Base-by-base conservation (phyloP, 148 eudicot genomes). In the Rhododendron ovatum region DNA sequence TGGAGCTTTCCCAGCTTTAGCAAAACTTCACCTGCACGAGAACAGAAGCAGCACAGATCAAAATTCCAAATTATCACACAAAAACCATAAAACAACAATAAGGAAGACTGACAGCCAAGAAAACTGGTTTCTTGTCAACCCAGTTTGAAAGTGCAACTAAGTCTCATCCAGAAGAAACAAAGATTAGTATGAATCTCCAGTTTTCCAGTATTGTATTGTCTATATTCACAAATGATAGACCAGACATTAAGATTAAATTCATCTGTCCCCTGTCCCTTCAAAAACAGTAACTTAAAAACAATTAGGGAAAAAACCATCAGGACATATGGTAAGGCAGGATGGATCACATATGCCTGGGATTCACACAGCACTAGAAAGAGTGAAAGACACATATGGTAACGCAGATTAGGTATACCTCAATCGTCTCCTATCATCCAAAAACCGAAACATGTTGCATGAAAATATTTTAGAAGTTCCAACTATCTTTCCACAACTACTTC, bases 1-100 rank as follows among this genome's bases (percentile, higher is more conserved):
- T 97, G 98, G 86, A 91, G 86, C 87, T 94, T 95, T 33, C 98
- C 99, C 26, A 97, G 94, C 98, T 87, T 94, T 83, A 95, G 84
- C 92, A 97, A 90, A 15, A 92, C 98, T 90, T 93, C 92, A 83
- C 98, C 99, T 97, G 92, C 89, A 89, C 13, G 85, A 43, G 28
- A 78, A 89, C 35, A 80, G 78, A 55, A 39, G 63, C 17, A 57
- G 83, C 39, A 59, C 45, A 33, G 30, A 84, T 53, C 15, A 30
- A 28, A 35, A 69, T 18, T 20, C 7, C 45, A 41, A 39, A 22
- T 69, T 57, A 87, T 73, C 50, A 74, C 24, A 37, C 39, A 35
- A 74, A 33, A 41, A 45, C 67, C 43, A 43, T 28, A 33, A 63
- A 78, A 86, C 9, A 51, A 47, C 73, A 20, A n/a, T 39, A 77